These are phyloP conservation scores for Aegilops speltoides DNA, from an alignment of 176 grass and related monocot genomes.

Conservation along the genomic window DNA sequence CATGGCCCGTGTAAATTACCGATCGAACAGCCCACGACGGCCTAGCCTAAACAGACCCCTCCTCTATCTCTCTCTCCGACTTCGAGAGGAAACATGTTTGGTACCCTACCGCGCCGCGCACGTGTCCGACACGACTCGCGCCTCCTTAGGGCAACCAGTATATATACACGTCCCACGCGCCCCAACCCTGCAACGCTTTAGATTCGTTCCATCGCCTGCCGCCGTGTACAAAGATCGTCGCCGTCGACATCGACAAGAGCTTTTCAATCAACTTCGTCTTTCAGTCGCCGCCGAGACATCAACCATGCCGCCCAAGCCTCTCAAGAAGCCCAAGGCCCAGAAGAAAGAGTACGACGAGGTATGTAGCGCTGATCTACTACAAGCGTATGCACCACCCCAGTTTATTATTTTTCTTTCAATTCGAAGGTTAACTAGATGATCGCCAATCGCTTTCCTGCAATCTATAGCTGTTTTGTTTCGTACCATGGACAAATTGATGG, in stretches of 20 bases:
- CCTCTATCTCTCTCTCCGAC: neutral
- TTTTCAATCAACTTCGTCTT: neutral
- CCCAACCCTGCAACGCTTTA: neutral
- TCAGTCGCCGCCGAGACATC: neutral
- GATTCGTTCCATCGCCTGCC: neutral
- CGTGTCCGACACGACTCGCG: neutral
- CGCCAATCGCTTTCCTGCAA: neutral
- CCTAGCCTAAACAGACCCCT: neutral
- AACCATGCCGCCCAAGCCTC: neutral
- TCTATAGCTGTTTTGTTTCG: too few species aligned
- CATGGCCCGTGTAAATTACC: too few species aligned
- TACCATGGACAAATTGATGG: too few species aligned
- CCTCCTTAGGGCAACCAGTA: neutral
- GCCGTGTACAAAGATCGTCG: neutral
- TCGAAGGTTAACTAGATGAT: too few species aligned
- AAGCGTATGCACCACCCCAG: neutral
- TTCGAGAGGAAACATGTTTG: neutral
- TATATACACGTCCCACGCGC: neutral
- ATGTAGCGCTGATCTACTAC: neutral
- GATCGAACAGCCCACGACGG: too few species aligned
- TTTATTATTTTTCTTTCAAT: neutral
- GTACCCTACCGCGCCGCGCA: neutral
- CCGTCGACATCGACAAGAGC: neutral
- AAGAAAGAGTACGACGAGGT: conserved; percentile 15
- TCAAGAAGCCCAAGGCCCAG: neutral